Conservation (phyloP, 257 asterid genomes). For the Nicotiana paniculata region DNA sequence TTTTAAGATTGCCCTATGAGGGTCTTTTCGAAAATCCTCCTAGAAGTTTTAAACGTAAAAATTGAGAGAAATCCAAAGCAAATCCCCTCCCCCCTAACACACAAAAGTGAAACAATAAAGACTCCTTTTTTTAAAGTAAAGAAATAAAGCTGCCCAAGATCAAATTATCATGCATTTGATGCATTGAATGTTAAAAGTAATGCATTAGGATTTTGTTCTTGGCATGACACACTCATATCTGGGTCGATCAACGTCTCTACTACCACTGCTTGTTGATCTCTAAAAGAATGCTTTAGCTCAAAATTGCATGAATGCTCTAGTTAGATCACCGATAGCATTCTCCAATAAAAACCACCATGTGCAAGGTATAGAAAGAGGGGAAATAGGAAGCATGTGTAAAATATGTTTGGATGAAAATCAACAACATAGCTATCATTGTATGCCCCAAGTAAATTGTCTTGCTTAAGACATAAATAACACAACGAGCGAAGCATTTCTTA, state of each 20-base stretch:
- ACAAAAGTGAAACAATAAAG: background rate
- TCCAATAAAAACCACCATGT: background rate
- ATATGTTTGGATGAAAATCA: background rate
- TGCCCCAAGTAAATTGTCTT: background rate
- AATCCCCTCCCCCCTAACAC: background rate
- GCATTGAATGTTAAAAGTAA: background rate
- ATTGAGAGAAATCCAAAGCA: background rate
- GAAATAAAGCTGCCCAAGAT: background rate
- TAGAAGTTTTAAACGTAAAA: conserved; percentile 14
- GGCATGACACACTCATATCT: background rate
- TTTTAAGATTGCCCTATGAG: conserved; percentile 50
- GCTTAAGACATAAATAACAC: background rate
- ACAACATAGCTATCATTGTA: background rate
- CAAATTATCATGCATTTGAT: background rate
- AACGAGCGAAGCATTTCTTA: background rate
- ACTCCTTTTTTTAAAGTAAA: background rate
- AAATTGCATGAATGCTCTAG: background rate
- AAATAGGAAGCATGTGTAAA: background rate
- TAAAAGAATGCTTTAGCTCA: background rate
- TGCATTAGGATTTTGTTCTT: background rate
- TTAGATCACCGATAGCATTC: background rate
- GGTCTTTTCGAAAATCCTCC: conserved; percentile 79
- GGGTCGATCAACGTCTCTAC: background rate
- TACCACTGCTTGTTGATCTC: background rate
- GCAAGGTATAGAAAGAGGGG: background rate